phyloP scores from a whole-genome alignment of 768 basidiomycete genomes.

The Chalciporus chontae region DNA sequence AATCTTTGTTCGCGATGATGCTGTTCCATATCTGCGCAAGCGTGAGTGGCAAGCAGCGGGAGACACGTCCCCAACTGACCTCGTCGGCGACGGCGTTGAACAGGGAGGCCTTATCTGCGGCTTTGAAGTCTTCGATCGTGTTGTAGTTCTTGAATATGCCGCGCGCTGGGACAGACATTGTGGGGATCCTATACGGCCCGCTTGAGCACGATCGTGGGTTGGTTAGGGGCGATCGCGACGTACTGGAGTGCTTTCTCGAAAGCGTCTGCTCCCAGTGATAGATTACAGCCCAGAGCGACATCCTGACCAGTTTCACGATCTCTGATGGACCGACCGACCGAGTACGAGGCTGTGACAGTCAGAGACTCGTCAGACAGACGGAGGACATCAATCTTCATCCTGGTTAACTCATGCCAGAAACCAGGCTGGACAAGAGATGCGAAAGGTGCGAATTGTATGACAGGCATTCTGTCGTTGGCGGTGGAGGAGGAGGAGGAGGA shows the following conservation, averaged over 20 bases:
- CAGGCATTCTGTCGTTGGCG: constrained; percentile 35
- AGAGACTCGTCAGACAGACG: constrained; percentile 73
- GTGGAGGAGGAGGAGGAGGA: neutral
- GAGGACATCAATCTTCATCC: constrained; percentile 87
- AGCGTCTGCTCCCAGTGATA: constrained; percentile 62
- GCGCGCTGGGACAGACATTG: constrained; percentile 47
- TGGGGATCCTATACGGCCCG: constrained; percentile 34
- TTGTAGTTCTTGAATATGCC: constrained; percentile 93
- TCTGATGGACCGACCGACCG: constrained; percentile 63
- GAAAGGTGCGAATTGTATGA: constrained; percentile 89
- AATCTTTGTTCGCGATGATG: constrained; percentile 49
- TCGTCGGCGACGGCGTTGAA: constrained; percentile 71
- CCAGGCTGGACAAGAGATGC: constrained; percentile 83
- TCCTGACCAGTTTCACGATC: constrained; percentile 77
- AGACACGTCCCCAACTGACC: constrained; percentile 36
- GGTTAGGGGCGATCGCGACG: constrained; percentile 15
- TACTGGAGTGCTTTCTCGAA: constrained; percentile 52
- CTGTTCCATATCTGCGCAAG: constrained; percentile 63
- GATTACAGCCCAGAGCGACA: constrained; percentile 66
- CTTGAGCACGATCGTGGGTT: constrained; percentile 7
- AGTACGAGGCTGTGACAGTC: constrained; percentile 62
- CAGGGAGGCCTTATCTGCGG: constrained; percentile 81
- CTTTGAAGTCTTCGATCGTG: constrained; percentile 94
- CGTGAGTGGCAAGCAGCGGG: neutral
- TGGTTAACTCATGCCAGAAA: constrained; percentile 90